Conservation (phyloP, 192 early-diverging fungal genomes). For the Backusella sp. region DNA sequence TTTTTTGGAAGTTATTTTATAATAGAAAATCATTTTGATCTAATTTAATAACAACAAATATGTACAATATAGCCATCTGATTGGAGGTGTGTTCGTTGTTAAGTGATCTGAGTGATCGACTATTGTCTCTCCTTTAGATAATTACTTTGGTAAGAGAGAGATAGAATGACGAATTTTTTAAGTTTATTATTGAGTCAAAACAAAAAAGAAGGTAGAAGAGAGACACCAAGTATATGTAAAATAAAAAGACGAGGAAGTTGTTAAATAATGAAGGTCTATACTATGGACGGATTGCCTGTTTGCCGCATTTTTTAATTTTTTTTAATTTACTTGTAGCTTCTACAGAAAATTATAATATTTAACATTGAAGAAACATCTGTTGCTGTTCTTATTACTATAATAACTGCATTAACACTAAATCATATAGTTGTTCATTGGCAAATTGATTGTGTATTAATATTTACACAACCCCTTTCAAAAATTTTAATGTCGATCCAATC, state of each 20-base stretch:
- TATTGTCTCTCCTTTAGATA: neutral
- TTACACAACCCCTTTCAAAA: neutral
- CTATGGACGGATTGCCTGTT: neutral
- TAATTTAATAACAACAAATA: neutral
- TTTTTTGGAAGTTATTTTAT: neutral
- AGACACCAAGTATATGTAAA: neutral
- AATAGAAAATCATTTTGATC: neutral
- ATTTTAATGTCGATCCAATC: neutral
- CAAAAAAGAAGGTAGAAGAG: neutral
- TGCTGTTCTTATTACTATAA: neutral
- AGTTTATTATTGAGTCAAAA: no score
- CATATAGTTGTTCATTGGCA: neutral
- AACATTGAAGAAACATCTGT: neutral
- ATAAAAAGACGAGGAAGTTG: neutral
- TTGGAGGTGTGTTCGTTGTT: neutral
- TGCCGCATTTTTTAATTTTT: neutral
- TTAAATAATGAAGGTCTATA: neutral
- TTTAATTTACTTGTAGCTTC: neutral
- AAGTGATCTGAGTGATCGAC: neutral
- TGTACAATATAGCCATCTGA: neutral
- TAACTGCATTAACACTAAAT: neutral
- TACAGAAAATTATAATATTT: neutral
- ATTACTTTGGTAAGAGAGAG: neutral
- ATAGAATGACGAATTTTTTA: neutral
- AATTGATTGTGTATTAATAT: neutral